phyloP scores from a whole-genome alignment of 2,329 filamentous ascomycete genomes.

The Zarea fungicola region DNA sequence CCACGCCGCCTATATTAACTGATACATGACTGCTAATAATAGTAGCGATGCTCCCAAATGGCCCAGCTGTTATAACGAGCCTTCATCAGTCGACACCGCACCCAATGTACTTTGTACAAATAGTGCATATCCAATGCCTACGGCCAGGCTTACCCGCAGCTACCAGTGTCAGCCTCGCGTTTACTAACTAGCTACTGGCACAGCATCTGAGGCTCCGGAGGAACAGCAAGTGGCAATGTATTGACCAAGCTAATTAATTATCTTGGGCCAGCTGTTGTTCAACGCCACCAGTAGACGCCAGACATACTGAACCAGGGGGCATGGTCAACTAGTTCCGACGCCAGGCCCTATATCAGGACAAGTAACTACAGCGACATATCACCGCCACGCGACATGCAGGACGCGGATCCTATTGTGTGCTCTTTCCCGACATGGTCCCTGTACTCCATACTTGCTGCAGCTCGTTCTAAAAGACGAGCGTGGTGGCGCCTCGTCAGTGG shows the following conservation, averaged over 20 bases:
- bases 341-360: too few relatives aligned
- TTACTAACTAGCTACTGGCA: too few relatives aligned
- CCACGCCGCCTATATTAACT: too few relatives aligned
- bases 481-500: constrained; percentile 8
- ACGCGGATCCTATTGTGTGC: too few relatives aligned
- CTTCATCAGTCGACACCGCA: too few relatives aligned
- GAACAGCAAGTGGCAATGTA: too few relatives aligned
- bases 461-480: not conserved
- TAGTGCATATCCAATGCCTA: not conserved
- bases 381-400: too few relatives aligned
- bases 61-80: too few relatives aligned
- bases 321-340: not conserved
- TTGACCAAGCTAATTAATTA: not conserved
- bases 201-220: not conserved
- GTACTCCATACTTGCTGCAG: not conserved
- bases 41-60: too few relatives aligned
- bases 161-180: not conserved
- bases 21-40: too few relatives aligned
- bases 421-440: constrained; percentile 8
- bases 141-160: constrained; percentile 1
- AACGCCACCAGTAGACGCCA: not conserved
- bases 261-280: too few relatives aligned
- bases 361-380: not conserved
- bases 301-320: not conserved
- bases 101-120: too few relatives aligned